Base-by-base conservation (phyloP, 768 basidiomycete species). In the Lanmaoa rubissima region DNA sequence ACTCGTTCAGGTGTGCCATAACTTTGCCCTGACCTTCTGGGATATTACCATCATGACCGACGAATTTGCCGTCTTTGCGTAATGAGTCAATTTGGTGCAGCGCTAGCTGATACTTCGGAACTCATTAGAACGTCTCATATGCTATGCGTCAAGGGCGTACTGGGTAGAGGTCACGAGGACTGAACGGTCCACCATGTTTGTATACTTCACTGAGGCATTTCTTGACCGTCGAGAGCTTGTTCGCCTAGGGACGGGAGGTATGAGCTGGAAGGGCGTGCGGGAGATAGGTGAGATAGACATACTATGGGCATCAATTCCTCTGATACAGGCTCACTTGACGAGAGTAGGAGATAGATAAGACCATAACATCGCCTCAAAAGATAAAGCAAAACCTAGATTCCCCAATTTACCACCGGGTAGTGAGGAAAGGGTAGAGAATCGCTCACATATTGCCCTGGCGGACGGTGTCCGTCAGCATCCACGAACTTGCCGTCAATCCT, bases 221-320 rank as follows among this genome's bases (percentile, higher is more conserved):
- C 79, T 96, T 97, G 59, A 98, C 91, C 0, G 95, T 98, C 16
- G 92, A 93, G 3, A 98, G 75, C 67, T 98, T 98, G 76, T 98
- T 98, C 7, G 95, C 94, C 94, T 96, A 60, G 3, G 34, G 48
- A 41, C 10, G n/a, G 0, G 36, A 46, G 31, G 24, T 26, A 21
- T 48, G 43, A 63, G 49, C 38, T 34, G 26, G 35, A 13, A 39
- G 16, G 40, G 21, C 4, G 13, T 24, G 9, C 9, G 10, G 19
- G 44, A 21, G 52, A 40, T 2, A 51, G 38, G 21, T 0, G 36
- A 53, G 17, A 42, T 59, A 67, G 40, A 68, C 83, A 53, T 72
- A 95, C 95, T 39, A 97, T 83, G 6, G 95, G 95, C 91, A 98
- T 98, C 16, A 99, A 76, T 72, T 98, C 97, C 73, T 99, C 97